These are phyloP conservation scores for Balamuthia mandrillaris DNA, from an alignment of 208 protist species.

Conservation along the genomic window DNA sequence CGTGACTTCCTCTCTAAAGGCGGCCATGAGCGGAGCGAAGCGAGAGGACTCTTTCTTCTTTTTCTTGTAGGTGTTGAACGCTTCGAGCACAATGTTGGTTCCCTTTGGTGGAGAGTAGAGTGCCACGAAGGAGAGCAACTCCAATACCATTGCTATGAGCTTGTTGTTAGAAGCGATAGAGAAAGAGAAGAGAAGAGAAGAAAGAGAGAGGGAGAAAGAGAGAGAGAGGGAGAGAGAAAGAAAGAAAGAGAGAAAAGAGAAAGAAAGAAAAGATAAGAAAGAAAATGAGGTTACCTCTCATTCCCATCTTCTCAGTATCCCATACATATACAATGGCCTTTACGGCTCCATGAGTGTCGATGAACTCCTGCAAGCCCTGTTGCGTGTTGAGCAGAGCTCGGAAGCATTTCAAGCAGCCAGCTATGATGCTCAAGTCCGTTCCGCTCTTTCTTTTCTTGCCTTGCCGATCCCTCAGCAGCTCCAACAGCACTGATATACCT, in stretches of 20 bases:
- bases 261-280: too few species aligned
- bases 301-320: not conserved
- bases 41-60: constrained; percentile 2
- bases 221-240: too few species aligned
- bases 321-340: too few species aligned
- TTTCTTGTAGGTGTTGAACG: not conserved
- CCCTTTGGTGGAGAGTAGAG: constrained; percentile 21
- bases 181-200: not conserved
- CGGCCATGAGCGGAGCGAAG: not conserved
- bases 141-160: not conserved
- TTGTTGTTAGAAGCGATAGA: not conserved
- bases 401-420: not conserved
- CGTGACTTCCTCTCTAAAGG: not conserved
- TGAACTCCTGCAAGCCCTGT: not conserved
- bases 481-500: not conserved
- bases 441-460: not conserved
- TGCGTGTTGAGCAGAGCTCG: not conserved
- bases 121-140: constrained; percentile 15
- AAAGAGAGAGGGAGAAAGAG: not conserved
- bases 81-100: not conserved
- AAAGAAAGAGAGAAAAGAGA: not conserved
- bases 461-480: not conserved
- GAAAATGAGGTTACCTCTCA: too few species aligned
- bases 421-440: not conserved
- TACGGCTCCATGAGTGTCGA: not conserved